Evolutionary conservation across 2,329 filamentous ascomycete genomes (phyloP).

Genomic region (Hypoxylon sp.): DNA sequence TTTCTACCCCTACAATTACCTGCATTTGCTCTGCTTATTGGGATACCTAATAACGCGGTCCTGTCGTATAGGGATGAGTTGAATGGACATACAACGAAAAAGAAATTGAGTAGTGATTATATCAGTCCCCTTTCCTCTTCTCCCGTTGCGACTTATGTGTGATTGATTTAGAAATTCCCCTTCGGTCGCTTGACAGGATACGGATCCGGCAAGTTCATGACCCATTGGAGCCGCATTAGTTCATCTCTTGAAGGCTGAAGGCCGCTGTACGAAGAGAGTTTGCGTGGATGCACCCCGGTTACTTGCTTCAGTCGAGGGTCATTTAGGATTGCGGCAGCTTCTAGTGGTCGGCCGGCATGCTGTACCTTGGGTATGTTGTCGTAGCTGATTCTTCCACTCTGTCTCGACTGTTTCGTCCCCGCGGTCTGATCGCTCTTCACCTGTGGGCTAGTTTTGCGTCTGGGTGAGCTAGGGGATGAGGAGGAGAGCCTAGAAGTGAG

Average conservation of each 20-base stretch:
- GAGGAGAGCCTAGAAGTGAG: background rate
- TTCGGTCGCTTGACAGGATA: slow-evolving; percentile 48
- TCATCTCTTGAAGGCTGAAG: slow-evolving; percentile 43
- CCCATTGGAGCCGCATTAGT: slow-evolving; percentile 44
- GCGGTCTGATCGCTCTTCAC: slow-evolving; percentile 4
- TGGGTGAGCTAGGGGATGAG: slow-evolving; percentile 6
- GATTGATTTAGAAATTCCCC: slow-evolving; percentile 34
- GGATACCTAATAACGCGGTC: slow-evolving; percentile 36
- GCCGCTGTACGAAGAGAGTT: slow-evolving; percentile 36
- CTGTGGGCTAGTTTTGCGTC: slow-evolving; percentile 1
- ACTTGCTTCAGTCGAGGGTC: slow-evolving; percentile 46
- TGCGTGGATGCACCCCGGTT: slow-evolving; percentile 47
- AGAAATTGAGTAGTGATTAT: slow-evolving; percentile 38
- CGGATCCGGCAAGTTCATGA: slow-evolving; percentile 45
- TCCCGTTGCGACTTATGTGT: background rate
- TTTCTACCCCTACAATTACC: background rate
- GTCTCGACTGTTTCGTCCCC: background rate
- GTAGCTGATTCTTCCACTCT: background rate
- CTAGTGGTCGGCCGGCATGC: slow-evolving; percentile 24
- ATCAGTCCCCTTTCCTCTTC: slow-evolving; percentile 6
- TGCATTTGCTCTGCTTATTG: slow-evolving; percentile 16
- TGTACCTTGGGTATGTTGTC: background rate
- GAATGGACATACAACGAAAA: slow-evolving; percentile 29
- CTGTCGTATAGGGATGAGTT: slow-evolving; percentile 34
- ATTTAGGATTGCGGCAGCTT: slow-evolving; percentile 37